Percentiles rank a stretch among this genome's conserved stretches.
These are phyloP conservation scores for Dysphania ambrosioides DNA, from an alignment of 148 eudicot genomes.

Conservation along the genomic window DNA sequence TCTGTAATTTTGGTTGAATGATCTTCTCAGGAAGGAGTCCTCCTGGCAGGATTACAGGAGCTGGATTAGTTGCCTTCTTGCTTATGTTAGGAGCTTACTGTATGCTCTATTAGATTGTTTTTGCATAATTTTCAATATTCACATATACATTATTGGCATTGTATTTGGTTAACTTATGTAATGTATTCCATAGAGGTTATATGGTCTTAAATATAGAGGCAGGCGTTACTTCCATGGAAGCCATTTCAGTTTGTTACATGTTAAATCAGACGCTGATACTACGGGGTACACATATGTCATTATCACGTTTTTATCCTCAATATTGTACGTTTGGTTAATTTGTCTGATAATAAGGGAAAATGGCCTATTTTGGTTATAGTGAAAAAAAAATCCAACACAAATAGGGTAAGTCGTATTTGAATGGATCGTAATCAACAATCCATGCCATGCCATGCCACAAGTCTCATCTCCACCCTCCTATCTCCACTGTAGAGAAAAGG, in stretches of 20 bases:
- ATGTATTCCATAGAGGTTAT: not conserved
- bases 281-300: no score
- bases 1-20: not conserved
- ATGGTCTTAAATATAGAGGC: not conserved
- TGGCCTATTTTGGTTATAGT: no score
- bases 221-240: not conserved
- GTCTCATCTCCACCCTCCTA: no score
- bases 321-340: no score
- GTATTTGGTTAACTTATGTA: not conserved
- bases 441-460: no score
- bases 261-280: not conserved
- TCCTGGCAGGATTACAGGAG: not conserved
- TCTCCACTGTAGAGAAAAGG: no score
- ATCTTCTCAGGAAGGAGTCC: slow-evolving; percentile 8
- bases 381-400: no score
- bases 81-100: not conserved
- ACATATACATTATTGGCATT: not conserved
- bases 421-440: no score
- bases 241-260: not conserved
- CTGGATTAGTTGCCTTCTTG: not conserved
- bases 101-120: not conserved
- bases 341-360: no score
- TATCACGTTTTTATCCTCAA: no score
- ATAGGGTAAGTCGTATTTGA: no score
- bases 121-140: not conserved